Percentiles rank a stretch among this genome's conserved stretches.
Conservation (phyloP, 148 eudicot species). For the Rhododendron mucronatum region DNA sequence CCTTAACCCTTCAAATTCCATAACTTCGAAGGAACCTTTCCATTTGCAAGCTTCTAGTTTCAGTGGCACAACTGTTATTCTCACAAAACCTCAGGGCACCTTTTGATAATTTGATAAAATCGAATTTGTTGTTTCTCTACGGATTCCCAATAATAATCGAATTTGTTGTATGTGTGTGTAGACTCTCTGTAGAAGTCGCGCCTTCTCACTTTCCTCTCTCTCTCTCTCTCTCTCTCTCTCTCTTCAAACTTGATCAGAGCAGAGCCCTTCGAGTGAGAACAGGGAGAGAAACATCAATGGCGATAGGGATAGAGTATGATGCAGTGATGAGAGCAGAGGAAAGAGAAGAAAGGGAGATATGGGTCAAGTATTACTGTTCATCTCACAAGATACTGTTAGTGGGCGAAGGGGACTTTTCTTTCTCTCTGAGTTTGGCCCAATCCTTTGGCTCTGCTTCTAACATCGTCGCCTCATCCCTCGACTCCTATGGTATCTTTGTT, state of each 20-base stretch:
- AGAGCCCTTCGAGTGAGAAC: background rate
- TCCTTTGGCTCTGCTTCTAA: conserved; percentile 32
- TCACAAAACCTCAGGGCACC: background rate
- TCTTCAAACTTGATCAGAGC: background rate
- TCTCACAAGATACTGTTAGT: conserved; percentile 40
- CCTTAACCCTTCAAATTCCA: too few species aligned
- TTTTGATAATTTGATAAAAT: background rate
- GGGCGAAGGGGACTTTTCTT: conserved; percentile 37
- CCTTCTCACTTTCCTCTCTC: too few species aligned
- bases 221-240: too few species aligned
- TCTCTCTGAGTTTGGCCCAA: conserved; percentile 17
- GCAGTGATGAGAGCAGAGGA: too few species aligned
- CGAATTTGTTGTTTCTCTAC: background rate
- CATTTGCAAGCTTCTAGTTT: background rate
- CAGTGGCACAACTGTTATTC: background rate
- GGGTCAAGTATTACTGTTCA: background rate
- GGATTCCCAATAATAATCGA: background rate
- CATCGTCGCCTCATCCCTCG: conserved; percentile 35
- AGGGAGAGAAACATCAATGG: background rate
- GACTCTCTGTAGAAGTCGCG: too few species aligned
- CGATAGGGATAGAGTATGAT: background rate
- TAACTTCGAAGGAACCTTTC: background rate
- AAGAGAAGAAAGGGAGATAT: too few species aligned
- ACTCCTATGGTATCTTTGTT: conserved; percentile 20
- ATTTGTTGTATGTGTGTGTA: too few species aligned